Conservation (phyloP, 148 eudicot genomes). For the Cornus kousa region DNA sequence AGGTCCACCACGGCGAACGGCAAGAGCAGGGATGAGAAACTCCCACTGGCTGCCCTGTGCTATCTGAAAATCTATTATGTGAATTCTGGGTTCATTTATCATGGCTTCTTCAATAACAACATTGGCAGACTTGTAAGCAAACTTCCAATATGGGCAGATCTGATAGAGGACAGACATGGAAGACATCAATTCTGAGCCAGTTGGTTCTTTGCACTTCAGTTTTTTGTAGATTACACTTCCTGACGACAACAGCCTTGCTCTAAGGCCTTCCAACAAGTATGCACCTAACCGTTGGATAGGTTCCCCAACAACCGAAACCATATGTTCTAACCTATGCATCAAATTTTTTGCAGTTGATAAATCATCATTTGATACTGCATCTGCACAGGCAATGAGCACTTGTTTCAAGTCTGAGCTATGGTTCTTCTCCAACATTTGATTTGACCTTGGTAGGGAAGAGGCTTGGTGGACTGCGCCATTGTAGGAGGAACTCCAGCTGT, state of each 20-base stretch:
- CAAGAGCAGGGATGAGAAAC: slow-evolving; percentile 47
- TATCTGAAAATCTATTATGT: slow-evolving; percentile 84
- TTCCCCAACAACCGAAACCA: slow-evolving; percentile 76
- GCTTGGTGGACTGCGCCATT: slow-evolving; percentile 30
- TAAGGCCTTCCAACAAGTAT: slow-evolving; percentile 81
- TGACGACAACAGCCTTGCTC: slow-evolving; percentile 59
- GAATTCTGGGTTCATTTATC: slow-evolving; percentile 57
- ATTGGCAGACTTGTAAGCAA: slow-evolving; percentile 73
- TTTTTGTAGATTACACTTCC: slow-evolving; percentile 77
- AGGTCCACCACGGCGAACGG: slow-evolving; percentile 65
- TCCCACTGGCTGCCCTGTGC: slow-evolving; percentile 92
- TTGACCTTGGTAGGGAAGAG: slow-evolving; percentile 23
- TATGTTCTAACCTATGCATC: slow-evolving; percentile 51
- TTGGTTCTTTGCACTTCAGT: slow-evolving; percentile 74
- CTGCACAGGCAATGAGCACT: slow-evolving; percentile 62
- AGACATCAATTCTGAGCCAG: slow-evolving; percentile 65
- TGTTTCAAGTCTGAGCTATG: slow-evolving; percentile 55
- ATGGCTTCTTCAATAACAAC: slow-evolving; percentile 59
- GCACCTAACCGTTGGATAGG: slow-evolving; percentile 82
- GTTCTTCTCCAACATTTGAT: slow-evolving; percentile 37
- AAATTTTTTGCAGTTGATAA: slow-evolving; percentile 28
- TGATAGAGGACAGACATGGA: slow-evolving; percentile 73
- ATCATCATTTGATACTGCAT: slow-evolving; percentile 53
- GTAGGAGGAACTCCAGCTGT: slow-evolving; percentile 40
- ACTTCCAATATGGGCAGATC: slow-evolving; percentile 68